Evolutionary conservation across 768 basidiomycete species (phyloP).

Genomic region (Lactarius hatsudake): DNA sequence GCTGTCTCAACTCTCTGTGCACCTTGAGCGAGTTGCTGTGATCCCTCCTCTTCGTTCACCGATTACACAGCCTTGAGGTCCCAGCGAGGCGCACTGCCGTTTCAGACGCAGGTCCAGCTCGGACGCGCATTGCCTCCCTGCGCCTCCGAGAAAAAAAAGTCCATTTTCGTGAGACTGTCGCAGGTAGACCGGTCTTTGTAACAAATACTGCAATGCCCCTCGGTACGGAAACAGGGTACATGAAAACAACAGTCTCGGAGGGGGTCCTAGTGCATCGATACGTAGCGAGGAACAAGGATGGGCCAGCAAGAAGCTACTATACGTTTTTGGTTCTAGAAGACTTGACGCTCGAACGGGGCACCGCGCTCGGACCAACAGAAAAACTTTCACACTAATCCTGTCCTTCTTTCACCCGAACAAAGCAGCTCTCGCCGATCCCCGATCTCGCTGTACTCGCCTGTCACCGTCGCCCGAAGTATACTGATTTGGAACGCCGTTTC

Average conservation of each 20-base stretch:
- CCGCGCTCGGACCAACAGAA: not conserved
- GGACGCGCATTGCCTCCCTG: not conserved
- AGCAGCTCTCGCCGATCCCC: not conserved
- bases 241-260: not conserved
- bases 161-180: not conserved
- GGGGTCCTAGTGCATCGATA: not conserved
- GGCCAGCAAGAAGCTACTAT: not conserved
- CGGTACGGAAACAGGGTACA: not conserved
- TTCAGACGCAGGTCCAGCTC: not conserved
- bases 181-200: not conserved
- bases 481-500: not conserved
- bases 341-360: not conserved
- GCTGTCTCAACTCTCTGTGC: not conserved
- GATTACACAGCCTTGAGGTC: not conserved
- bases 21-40: not conserved
- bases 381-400: not conserved
- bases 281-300: not conserved
- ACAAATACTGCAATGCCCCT: not conserved
- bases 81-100: not conserved
- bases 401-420: not conserved
- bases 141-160: not conserved
- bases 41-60: not conserved
- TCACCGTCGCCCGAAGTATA: not conserved
- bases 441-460: not conserved
- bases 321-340: not conserved